Percentiles rank a stretch among this genome's conserved stretches.
Conservation (phyloP, 2,329 filamentous ascomycete genomes). For the Cercospora brassicicola region DNA sequence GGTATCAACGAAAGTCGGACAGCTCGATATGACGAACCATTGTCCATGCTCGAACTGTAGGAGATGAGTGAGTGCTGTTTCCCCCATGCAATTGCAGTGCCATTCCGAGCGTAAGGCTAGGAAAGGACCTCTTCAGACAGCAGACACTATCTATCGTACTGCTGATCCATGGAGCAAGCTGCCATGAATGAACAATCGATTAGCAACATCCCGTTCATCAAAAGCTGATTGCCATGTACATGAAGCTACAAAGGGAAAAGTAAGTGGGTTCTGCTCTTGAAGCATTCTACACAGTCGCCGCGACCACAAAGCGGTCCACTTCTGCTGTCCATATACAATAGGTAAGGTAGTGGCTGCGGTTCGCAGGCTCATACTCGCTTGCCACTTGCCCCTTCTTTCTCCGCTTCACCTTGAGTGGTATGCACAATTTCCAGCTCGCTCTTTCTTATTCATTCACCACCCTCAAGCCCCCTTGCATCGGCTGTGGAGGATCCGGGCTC, state of each 20-base stretch:
- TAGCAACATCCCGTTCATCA: not conserved
- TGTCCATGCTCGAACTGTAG: not conserved
- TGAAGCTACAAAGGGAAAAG: not conserved
- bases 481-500: not conserved
- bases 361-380: not conserved
- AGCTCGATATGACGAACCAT: not conserved
- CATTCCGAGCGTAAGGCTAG: not conserved
- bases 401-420: not conserved
- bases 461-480: not conserved
- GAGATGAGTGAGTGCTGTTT: not conserved
- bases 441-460: constrained; percentile 5
- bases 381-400: not conserved
- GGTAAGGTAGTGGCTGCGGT: not conserved
- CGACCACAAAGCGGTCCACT: too few relatives aligned
- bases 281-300: not conserved
- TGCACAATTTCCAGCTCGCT: not conserved
- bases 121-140: not conserved
- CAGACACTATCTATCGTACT: not conserved
- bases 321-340: not conserved
- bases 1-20: not conserved
- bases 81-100: not conserved
- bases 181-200: not conserved
- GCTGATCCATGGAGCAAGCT: not conserved
- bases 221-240: not conserved
- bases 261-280: not conserved